Percentiles rank a stretch among this genome's conserved stretches.
phyloP scores from a whole-genome alignment of 1,284 basidiomycete genomes.

The Apiotrichum akiyoshidainum region DNA sequence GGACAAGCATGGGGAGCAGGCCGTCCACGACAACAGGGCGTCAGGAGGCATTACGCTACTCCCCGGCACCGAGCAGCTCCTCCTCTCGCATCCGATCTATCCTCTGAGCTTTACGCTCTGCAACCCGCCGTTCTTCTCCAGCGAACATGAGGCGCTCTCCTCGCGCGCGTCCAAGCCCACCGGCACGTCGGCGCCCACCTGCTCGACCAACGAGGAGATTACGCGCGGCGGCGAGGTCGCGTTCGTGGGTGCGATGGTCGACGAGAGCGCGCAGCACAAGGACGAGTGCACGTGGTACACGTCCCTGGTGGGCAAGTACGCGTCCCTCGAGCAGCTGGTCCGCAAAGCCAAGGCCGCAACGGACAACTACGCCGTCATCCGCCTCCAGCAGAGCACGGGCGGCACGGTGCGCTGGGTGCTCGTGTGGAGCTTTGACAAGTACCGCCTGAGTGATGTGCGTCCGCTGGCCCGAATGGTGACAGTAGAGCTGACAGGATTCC shows the following conservation, averaged over 20 bases:
- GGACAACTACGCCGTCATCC: slow-evolving; percentile 76
- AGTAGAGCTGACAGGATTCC: background rate
- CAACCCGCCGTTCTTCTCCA: slow-evolving; percentile 90
- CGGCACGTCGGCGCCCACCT: slow-evolving; percentile 71
- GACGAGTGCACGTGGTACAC: slow-evolving; percentile 66
- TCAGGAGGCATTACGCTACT: slow-evolving; percentile 1
- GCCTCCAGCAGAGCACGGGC: slow-evolving; percentile 67
- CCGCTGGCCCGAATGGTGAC: background rate
- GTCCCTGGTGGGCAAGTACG: slow-evolving; percentile 81
- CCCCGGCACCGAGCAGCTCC: background rate
- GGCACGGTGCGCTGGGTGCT: slow-evolving; percentile 84
- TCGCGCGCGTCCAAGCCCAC: slow-evolving; percentile 63
- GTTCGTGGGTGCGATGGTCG: slow-evolving; percentile 75
- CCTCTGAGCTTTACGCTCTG: slow-evolving; percentile 69
- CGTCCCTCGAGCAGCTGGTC: slow-evolving; percentile 66
- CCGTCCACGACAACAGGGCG: background rate
- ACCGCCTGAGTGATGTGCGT: slow-evolving; percentile 71
- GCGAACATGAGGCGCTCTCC: slow-evolving; percentile 62
- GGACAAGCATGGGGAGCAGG: background rate
- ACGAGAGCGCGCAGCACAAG: slow-evolving; percentile 61
- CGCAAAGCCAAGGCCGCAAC: slow-evolving; percentile 61
- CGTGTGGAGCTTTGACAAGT: slow-evolving; percentile 70
- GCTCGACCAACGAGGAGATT: slow-evolving; percentile 78
- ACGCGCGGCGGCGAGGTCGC: slow-evolving; percentile 75
- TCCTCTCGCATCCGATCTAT: background rate